These are phyloP conservation scores for Wilcoxina mikolae DNA, from an alignment of 495 filamentous ascomycete genomes.

Conservation along the genomic window DNA sequence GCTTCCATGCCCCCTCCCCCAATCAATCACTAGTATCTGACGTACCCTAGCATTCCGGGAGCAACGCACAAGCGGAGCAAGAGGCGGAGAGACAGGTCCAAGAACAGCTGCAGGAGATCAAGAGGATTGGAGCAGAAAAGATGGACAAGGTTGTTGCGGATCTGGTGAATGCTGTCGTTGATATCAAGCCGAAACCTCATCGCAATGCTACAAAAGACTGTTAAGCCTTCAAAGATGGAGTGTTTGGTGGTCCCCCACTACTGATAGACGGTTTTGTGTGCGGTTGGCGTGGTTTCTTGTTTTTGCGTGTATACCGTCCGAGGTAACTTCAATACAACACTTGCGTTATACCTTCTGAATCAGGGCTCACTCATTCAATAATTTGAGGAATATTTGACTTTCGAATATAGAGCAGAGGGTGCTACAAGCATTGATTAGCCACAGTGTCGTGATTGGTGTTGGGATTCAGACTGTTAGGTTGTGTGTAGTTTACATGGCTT, in stretches of 20 bases:
- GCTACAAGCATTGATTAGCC: too few species aligned
- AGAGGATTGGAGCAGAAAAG: slow-evolving; percentile 58
- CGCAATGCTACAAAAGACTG: slow-evolving; percentile 16
- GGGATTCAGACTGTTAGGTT: too few species aligned
- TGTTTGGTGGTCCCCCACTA: background rate
- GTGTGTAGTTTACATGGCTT: too few species aligned
- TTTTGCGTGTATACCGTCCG: too few species aligned
- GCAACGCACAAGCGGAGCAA: slow-evolving; percentile 75
- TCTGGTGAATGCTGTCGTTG: slow-evolving; percentile 61
- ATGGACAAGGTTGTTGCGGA: slow-evolving; percentile 66
- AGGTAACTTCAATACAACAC: too few species aligned
- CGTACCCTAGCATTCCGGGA: slow-evolving; percentile 47
- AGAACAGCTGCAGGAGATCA: slow-evolving; percentile 65
- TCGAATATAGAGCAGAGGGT: too few species aligned
- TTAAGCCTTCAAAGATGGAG: background rate
- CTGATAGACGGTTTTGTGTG: background rate
- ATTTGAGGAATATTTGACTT: too few species aligned
- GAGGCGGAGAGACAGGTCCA: slow-evolving; percentile 74
- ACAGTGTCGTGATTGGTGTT: too few species aligned
- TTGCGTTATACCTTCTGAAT: too few species aligned
- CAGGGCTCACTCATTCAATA: too few species aligned
- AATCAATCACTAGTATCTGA: slow-evolving; percentile 13
- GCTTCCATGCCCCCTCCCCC: slow-evolving; percentile 3
- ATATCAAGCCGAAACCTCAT: slow-evolving; percentile 48
- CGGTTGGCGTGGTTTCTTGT: too few species aligned